These are phyloP conservation scores for Lipomyces oligophaga DNA, from an alignment of 805 yeast genomes.

Conservation along the genomic window DNA sequence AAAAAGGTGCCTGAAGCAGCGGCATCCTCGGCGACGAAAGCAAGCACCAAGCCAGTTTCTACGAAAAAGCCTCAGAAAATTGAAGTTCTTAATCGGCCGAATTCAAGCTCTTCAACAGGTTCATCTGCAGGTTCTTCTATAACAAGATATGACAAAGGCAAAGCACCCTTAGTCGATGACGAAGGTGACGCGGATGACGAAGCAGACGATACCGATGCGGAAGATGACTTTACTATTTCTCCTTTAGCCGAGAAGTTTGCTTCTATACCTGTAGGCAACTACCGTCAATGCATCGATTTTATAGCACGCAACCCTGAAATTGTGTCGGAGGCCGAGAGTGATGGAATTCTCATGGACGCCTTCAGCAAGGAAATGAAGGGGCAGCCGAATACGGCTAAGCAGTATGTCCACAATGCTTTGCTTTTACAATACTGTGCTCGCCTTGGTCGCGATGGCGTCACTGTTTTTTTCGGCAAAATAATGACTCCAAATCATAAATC, in stretches of 20 bases:
- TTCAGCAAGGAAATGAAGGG: slow-evolving; percentile 75
- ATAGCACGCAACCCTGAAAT: slow-evolving; percentile 58
- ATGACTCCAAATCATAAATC: slow-evolving; percentile 58
- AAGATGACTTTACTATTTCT: slow-evolving; percentile 40
- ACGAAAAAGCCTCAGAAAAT: slow-evolving; percentile 32
- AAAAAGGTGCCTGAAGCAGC: slow-evolving; percentile 34
- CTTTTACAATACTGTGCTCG: slow-evolving; percentile 64
- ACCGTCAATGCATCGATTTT: slow-evolving; percentile 49
- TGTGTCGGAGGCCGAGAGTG: slow-evolving; percentile 79
- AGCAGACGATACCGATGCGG: slow-evolving; percentile 20
- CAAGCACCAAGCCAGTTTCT: slow-evolving; percentile 36
- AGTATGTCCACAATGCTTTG: slow-evolving; percentile 74
- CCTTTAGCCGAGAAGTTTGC: slow-evolving; percentile 68
- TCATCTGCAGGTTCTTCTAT: too few relatives aligned
- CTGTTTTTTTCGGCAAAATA: slow-evolving; percentile 64
- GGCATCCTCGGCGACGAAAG: slow-evolving; percentile 35
- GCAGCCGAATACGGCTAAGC: slow-evolving; percentile 51
- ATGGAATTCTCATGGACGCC: slow-evolving; percentile 87
- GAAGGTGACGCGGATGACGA: slow-evolving; percentile 13
- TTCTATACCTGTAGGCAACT: slow-evolving; percentile 48
- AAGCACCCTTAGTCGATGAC: slow-evolving; percentile 6
- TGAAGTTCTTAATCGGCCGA: slow-evolving; percentile 38
- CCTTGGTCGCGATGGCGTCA: slow-evolving; percentile 49
- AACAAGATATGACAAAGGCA: slow-evolving; percentile 3
- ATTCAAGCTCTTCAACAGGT: slow-evolving; percentile 15